Percentiles rank a stretch among this genome's conserved stretches.
phyloP scores from a whole-genome alignment of 1,284 basidiomycete species.

The Earliella scabrosa region DNA sequence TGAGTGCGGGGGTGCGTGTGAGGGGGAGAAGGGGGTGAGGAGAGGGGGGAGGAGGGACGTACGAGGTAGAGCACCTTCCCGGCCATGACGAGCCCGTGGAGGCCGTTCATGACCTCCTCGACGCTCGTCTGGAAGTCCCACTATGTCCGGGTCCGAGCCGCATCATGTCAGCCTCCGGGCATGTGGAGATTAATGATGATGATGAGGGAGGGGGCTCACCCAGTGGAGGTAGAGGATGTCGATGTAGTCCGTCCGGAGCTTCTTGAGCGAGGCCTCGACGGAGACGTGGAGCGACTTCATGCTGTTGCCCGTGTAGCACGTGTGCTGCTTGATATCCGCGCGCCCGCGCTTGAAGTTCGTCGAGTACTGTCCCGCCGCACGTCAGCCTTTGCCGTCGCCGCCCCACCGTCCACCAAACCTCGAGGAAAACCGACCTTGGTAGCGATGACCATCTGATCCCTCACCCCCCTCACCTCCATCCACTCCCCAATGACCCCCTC shows the following conservation, averaged over 20 bases:
- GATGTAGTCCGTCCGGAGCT: slow-evolving; percentile 57
- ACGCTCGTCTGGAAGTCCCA: slow-evolving; percentile 45
- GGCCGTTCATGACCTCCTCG: slow-evolving; percentile 50
- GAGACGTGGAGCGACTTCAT: slow-evolving; percentile 46
- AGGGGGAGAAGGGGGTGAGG: slow-evolving; percentile 8
- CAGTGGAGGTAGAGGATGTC: slow-evolving; percentile 35
- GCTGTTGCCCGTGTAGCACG: slow-evolving; percentile 44
- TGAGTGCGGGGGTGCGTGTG: background rate
- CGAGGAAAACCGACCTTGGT: slow-evolving; percentile 48
- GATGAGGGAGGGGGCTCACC: slow-evolving; percentile 4
- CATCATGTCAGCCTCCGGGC: too few relatives aligned
- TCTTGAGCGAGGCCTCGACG: slow-evolving; percentile 52
- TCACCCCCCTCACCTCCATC: slow-evolving; percentile 51
- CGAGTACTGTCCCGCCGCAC: slow-evolving; percentile 12
- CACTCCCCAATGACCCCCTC: slow-evolving; percentile 65
- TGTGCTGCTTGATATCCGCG: slow-evolving; percentile 31
- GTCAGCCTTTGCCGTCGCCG: background rate
- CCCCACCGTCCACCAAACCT: background rate
- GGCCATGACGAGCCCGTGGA: slow-evolving; percentile 44
- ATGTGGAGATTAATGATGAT: too few relatives aligned
- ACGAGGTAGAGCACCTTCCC: slow-evolving; percentile 52
- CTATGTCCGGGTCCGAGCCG: too few relatives aligned
- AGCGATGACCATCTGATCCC: slow-evolving; percentile 60
- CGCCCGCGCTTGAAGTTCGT: slow-evolving; percentile 28
- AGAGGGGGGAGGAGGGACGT: slow-evolving; percentile 20